phyloP scores from a whole-genome alignment of 768 basidiomycete genomes.

The Termitomyces sp. region DNA sequence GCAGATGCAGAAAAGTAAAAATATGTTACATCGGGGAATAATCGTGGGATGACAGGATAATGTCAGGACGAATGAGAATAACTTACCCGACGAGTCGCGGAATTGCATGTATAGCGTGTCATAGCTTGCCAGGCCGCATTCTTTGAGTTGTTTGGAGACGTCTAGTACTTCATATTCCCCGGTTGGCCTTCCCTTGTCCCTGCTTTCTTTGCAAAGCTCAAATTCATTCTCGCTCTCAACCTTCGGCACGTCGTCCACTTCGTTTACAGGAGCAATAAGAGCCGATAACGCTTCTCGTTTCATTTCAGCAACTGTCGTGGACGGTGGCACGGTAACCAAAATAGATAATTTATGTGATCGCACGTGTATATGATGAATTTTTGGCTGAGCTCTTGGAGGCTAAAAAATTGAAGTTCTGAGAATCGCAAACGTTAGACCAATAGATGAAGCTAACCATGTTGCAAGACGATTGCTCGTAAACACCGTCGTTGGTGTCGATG shows the following conservation, averaged over 20 bases:
- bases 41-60: constrained; percentile 10
- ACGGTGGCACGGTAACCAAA: constrained; percentile 52
- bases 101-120: constrained; percentile 69
- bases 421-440: neutral
- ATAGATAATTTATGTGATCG: constrained; percentile 73
- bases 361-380: constrained; percentile 63
- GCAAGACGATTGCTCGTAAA: constrained; percentile 1
- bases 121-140: constrained; percentile 56
- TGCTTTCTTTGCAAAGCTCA: constrained; percentile 55
- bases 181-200: constrained; percentile 48
- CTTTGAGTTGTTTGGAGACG: constrained; percentile 36
- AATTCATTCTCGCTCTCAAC: constrained; percentile 37
- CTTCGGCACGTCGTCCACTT: constrained; percentile 25
- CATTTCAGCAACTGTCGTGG: constrained; percentile 50
- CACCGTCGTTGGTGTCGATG: constrained; percentile 4
- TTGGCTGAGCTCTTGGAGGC: constrained; percentile 56
- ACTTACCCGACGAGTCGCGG: constrained; percentile 56
- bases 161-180: constrained; percentile 53
- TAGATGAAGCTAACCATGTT: constrained; percentile 18
- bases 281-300: constrained; percentile 65
- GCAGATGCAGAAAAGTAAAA: constrained; percentile 11
- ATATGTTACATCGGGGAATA: constrained; percentile 14
- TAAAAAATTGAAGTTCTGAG: neutral
- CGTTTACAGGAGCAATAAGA: constrained; percentile 45
- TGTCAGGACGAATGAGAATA: constrained; percentile 1